Evolutionary conservation across 805 yeast genomes (phyloP).

Genomic region (Cyberlindnera xishuangbannaensis): DNA sequence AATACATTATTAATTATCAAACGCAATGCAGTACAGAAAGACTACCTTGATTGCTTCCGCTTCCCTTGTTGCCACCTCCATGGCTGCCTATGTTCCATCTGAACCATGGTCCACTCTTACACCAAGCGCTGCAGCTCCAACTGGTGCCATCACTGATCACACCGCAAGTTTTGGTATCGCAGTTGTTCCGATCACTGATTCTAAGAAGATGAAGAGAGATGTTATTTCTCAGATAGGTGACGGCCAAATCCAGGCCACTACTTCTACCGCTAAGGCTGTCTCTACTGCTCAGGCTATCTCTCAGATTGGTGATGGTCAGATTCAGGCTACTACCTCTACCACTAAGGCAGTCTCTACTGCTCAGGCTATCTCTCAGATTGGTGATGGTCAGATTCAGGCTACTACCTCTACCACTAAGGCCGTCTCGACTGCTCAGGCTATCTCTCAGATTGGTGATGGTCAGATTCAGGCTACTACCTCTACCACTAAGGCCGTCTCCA

Average conservation of each 20-base stretch:
- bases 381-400: conserved; percentile 22
- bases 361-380: conserved; percentile 20
- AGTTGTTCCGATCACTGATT: conserved; percentile 29
- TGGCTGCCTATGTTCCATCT: conserved; percentile 61
- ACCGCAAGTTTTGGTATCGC: conserved; percentile 38
- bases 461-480: conserved; percentile 28
- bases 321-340: conserved; percentile 40
- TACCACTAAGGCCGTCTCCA: conserved; percentile 26
- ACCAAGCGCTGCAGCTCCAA: conserved; percentile 32
- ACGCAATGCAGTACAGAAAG: conserved; percentile 36
- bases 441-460: conserved; percentile 42
- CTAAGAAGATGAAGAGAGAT: conserved; percentile 31
- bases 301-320: conserved; percentile 43
- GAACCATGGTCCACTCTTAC: conserved; percentile 42
- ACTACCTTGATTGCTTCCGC: conserved; percentile 31
- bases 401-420: conserved; percentile 23
- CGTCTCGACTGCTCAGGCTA: conserved; percentile 29
- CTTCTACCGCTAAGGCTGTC: conserved; percentile 33
- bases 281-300: conserved; percentile 26
- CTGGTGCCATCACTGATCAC: conserved; percentile 33
- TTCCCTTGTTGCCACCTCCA: conserved; percentile 41
- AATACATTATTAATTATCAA: too few species aligned
- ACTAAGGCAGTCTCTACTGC: conserved; percentile 28
- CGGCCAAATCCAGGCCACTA: conserved; percentile 53
- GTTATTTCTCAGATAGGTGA: conserved; percentile 54